A percentile compares a stretch with the other conserved stretches of the same genome.
phyloP scores from a whole-genome alignment of 495 filamentous ascomycete genomes.

The Penicillium atrosanguineum region DNA sequence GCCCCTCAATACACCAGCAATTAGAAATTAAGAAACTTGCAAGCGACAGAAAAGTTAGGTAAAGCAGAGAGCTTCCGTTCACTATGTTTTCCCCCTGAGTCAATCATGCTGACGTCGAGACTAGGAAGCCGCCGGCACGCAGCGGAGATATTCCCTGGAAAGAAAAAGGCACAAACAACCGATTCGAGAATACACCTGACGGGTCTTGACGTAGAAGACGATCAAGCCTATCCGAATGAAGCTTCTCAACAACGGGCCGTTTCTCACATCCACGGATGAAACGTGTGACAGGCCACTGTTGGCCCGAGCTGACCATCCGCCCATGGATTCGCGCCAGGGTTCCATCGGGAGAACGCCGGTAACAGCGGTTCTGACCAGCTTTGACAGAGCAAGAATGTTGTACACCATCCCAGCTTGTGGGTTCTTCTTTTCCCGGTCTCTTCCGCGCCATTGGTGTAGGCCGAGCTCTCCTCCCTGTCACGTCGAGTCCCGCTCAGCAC shows the following conservation, averaged over 20 bases:
- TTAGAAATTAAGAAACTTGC: not conserved
- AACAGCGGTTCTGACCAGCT: slow-evolving; percentile 1
- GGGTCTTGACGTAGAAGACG: slow-evolving; percentile 28
- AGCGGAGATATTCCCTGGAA: not conserved
- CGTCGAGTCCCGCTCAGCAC: not conserved
- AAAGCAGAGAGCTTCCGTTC: not conserved
- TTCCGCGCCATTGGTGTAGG: slow-evolving; percentile 8
- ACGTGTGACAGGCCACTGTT: slow-evolving; percentile 5
- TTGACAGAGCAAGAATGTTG: slow-evolving; percentile 8
- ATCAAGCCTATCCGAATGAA: slow-evolving; percentile 35
- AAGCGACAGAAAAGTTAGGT: not conserved
- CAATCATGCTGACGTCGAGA: slow-evolving; percentile 42
- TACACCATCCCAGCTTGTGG: slow-evolving; percentile 5
- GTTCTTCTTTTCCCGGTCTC: slow-evolving; percentile 4
- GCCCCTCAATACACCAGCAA: not conserved
- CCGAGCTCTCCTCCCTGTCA: not conserved
- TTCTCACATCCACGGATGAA: slow-evolving; percentile 3
- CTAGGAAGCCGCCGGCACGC: slow-evolving; percentile 16
- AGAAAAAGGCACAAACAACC: slow-evolving; percentile 6
- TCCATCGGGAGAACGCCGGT: slow-evolving; percentile 8
- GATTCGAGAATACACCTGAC: slow-evolving; percentile 8
- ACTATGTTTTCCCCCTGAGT: not conserved
- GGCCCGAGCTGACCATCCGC: not conserved
- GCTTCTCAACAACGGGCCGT: slow-evolving; percentile 24
- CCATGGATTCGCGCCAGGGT: slow-evolving; percentile 6